These are phyloP conservation scores for Eutypa lata DNA, from an alignment of 2,329 filamentous ascomycete genomes.

Conservation along the genomic window DNA sequence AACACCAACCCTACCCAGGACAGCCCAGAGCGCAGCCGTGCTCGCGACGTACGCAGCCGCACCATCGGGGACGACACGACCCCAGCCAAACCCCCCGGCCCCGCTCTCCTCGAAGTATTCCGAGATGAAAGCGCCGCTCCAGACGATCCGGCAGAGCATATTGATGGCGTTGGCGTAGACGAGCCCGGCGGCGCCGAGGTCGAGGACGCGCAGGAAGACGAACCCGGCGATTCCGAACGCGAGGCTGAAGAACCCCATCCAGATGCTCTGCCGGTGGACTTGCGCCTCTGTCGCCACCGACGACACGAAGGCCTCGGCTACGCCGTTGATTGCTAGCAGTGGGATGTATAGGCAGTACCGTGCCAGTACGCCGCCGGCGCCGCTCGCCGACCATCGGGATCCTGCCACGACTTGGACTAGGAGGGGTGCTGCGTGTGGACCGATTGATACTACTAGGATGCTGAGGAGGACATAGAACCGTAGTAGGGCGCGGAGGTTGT, in stretches of 20 bases:
- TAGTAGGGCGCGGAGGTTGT: conserved; percentile 62
- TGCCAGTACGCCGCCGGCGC: conserved; percentile 70
- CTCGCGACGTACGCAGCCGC: conserved; percentile 41
- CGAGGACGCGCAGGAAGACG: conserved; percentile 66
- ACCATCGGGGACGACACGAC: conserved; percentile 41
- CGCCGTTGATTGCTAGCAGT: conserved; percentile 84
- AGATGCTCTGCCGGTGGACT: conserved; percentile 72
- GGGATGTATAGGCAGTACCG: conserved; percentile 92
- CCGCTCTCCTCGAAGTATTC: conserved; percentile 55
- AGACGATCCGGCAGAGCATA: conserved; percentile 80
- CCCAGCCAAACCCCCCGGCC: conserved; percentile 34
- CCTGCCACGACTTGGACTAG: conserved; percentile 76
- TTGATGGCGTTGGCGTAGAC: conserved; percentile 87
- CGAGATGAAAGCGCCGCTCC: conserved; percentile 72
- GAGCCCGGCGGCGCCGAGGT: conserved; percentile 73
- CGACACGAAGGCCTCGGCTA: conserved; percentile 89
- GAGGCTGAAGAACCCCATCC: conserved; percentile 80
- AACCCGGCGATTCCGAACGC: conserved; percentile 74
- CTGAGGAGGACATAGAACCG: conserved; percentile 73
- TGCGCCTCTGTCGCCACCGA: conserved; percentile 75
- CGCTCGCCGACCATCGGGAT: conserved; percentile 68
- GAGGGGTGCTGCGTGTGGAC: conserved; percentile 71
- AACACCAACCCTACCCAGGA: conserved; percentile 20
- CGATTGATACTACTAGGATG: conserved; percentile 64
- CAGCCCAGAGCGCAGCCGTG: conserved; percentile 39